A percentile compares a stretch with the other conserved stretches of the same genome.
These are phyloP conservation scores for Calonectria naviculata DNA, from an alignment of 2,329 filamentous ascomycete species.

Conservation along the genomic window DNA sequence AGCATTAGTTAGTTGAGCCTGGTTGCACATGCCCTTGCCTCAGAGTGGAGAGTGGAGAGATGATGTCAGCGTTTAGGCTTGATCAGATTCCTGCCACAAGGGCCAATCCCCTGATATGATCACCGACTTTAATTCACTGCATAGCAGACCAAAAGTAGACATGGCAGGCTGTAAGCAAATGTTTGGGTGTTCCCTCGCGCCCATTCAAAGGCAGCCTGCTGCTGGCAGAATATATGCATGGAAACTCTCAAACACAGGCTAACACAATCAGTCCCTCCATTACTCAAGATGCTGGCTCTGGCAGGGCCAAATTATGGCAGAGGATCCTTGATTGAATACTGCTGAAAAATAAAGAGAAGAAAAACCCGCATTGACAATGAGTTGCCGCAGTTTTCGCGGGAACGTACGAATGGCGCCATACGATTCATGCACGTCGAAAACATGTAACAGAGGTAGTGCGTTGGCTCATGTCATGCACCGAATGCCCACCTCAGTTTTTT, in stretches of 20 bases:
- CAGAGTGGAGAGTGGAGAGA: not conserved
- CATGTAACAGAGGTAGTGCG: not conserved
- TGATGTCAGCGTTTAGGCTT: not conserved
- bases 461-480: conserved; percentile 4
- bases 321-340: not conserved
- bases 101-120: no score
- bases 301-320: not conserved
- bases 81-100: not conserved
- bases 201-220: not conserved
- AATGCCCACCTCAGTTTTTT: not conserved
- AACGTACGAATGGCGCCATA: not conserved
- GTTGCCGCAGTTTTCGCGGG: not conserved
- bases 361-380: not conserved
- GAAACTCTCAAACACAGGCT: not conserved
- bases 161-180: not conserved
- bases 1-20: no score
- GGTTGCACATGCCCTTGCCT: not conserved
- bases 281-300: not conserved
- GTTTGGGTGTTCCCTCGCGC: not conserved
- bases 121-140: not conserved
- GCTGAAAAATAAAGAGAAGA: not conserved
- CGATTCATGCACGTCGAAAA: not conserved
- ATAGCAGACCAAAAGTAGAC: not conserved
- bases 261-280: not conserved
- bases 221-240: not conserved